These are phyloP conservation scores for Eurotiales sp. DNA, from an alignment of 2,329 filamentous ascomycete species.

Conservation along the genomic window DNA sequence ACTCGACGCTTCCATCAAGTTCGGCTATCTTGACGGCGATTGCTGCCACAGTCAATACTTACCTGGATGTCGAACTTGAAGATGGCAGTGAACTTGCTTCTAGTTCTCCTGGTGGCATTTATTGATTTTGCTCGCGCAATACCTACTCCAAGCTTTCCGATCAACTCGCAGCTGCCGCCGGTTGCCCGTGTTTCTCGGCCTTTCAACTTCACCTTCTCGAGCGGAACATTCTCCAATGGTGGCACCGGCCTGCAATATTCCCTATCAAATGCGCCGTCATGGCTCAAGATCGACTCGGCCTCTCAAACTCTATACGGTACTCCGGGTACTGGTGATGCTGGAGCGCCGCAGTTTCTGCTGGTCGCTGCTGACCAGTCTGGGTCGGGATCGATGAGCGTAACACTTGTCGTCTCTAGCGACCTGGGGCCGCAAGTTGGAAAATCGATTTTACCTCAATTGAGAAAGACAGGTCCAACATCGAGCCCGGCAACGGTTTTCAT, in stretches of 20 bases:
- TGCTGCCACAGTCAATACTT: constrained; percentile 2
- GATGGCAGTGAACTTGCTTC: constrained; percentile 25
- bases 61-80: constrained; percentile 7
- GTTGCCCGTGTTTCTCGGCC: constrained; percentile 65
- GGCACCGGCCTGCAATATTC: constrained; percentile 60
- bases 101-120: constrained; percentile 25
- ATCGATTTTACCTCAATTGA: constrained; percentile 34
- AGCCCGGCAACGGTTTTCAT: constrained; percentile 37
- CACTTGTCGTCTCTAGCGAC: constrained; percentile 63
- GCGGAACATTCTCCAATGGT: constrained; percentile 66
- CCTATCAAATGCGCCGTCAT: constrained; percentile 62
- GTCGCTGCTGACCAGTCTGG: constrained; percentile 66
- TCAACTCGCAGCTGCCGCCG: constrained; percentile 80
- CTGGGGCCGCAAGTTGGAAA: constrained; percentile 32
- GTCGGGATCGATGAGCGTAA: constrained; percentile 61
- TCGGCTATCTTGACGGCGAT: constrained; percentile 7
- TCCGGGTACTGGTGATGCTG: constrained; percentile 56
- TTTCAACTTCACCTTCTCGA: constrained; percentile 40
- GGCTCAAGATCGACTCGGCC: constrained; percentile 67
- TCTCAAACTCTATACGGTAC: constrained; percentile 67
- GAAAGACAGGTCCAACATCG: constrained; percentile 33
- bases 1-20: constrained; percentile 4
- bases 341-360: constrained; percentile 61
- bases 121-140: constrained; percentile 30
- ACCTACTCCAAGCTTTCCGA: constrained; percentile 58